Conservation (phyloP, 2,329 filamentous ascomycete species). For the Rhinocladiella similis region DNA sequence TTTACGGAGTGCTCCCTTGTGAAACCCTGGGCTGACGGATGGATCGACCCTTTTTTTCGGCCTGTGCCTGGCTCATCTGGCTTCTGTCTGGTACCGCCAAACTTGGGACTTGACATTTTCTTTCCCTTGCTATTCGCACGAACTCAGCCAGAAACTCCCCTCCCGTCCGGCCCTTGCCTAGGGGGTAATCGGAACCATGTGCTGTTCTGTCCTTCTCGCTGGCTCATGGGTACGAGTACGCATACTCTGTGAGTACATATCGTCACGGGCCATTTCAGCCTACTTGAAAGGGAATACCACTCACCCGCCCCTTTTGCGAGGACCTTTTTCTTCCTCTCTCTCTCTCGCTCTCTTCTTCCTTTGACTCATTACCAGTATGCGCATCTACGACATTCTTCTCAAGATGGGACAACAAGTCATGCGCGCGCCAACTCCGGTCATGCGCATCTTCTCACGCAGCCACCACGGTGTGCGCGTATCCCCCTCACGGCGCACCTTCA, state of each 20-base stretch:
- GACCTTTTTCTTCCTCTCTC: neutral
- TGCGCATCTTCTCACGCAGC: no score
- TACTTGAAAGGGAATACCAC: neutral
- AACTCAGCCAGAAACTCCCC: neutral
- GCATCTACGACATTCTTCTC: no score
- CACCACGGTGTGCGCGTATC: no score
- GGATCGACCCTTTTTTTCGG: no score
- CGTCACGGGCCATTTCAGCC: neutral
- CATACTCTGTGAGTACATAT: neutral
- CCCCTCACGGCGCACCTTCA: no score
- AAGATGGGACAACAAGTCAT: no score
- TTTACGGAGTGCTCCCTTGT: no score
- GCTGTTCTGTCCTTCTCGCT: neutral
- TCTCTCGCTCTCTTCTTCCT: neutral
- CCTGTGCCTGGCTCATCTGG: neutral
- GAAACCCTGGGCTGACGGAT: no score
- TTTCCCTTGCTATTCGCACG: no score
- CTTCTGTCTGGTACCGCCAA: neutral
- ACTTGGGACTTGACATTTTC: neutral
- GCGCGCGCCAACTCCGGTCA: no score
- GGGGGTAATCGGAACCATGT: neutral
- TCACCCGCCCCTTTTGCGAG: neutral
- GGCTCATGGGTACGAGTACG: no score
- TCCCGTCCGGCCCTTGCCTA: neutral
- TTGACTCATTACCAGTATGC: no score